Evolutionary conservation across 257 asterid genomes (phyloP).

Genomic region (Solanum corneliomulleri): DNA sequence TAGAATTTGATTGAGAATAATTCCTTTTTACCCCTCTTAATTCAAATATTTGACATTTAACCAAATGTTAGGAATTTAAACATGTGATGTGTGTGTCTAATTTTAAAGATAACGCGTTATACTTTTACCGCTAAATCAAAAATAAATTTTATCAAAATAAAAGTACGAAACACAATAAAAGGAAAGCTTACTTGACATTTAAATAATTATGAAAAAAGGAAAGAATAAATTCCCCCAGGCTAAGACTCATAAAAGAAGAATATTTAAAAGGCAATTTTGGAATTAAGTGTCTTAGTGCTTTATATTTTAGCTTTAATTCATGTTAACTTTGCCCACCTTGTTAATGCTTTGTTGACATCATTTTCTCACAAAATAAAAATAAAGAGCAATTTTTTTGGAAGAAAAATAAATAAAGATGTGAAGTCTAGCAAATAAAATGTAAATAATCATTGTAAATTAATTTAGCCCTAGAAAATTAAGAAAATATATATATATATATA

Average conservation of each 20-base stretch:
- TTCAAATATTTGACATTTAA: neutral
- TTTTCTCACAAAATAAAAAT: neutral
- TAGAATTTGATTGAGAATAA: too few species aligned
- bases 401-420: neutral
- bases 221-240: conserved; percentile 23
- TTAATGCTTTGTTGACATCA: neutral
- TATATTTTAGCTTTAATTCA: conserved; percentile 22
- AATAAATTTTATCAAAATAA: neutral
- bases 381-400: neutral
- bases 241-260: conserved; percentile 1
- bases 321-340: conserved; percentile 19
- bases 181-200: neutral
- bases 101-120: neutral
- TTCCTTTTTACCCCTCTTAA: neutral
- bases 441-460: neutral
- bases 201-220: neutral
- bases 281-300: neutral
- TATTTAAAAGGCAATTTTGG: neutral
- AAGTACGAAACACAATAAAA: neutral
- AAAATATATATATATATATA: too few species aligned
- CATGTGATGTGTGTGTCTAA: neutral
- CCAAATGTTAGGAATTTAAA: neutral
- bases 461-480: neutral
- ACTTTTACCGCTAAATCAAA: neutral
- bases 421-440: neutral